phyloP scores from a whole-genome alignment of 2,329 filamentous ascomycete genomes.

The Venturia carpophila region DNA sequence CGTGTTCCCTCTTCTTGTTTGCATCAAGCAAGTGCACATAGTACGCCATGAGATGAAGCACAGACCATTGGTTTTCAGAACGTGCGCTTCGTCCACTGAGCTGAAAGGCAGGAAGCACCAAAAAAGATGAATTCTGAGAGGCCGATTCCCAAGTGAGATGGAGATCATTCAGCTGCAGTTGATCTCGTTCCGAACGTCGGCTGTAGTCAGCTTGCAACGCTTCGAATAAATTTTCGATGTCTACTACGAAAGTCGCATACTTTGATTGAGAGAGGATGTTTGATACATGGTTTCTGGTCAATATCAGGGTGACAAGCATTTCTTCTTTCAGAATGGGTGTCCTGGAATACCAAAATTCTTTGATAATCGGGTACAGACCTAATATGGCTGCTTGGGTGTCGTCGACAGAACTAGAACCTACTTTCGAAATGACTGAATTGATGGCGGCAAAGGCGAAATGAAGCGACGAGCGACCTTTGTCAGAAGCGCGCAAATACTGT shows the following conservation, averaged over 20 bases:
- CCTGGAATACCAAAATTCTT: constrained; percentile 70
- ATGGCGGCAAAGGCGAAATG: constrained; percentile 67
- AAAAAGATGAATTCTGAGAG: neutral
- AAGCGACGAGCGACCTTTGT: constrained; percentile 56
- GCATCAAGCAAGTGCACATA: constrained; percentile 15
- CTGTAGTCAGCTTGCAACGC: constrained; percentile 72
- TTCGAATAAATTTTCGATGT: constrained; percentile 59
- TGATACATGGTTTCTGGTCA: constrained; percentile 41
- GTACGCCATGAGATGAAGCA: constrained; percentile 16
- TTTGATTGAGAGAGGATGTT: constrained; percentile 28
- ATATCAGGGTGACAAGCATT: constrained; percentile 64
- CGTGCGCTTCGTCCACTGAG: neutral
- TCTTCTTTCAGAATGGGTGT: constrained; percentile 60
- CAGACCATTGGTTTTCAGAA: constrained; percentile 17
- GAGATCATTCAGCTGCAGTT: constrained; percentile 52
- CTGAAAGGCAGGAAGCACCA: neutral
- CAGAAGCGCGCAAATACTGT: constrained; percentile 53
- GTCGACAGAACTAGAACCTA: constrained; percentile 59
- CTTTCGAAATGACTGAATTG: constrained; percentile 60
- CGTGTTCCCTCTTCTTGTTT: neutral
- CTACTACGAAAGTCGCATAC: constrained; percentile 33
- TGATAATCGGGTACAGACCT: constrained; percentile 62
- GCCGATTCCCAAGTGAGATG: neutral
- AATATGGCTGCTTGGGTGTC: constrained; percentile 54
- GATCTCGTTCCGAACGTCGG: constrained; percentile 59